These are phyloP conservation scores for Lepidium africanum DNA, from an alignment of 345 rosid genomes.

Conservation along the genomic window DNA sequence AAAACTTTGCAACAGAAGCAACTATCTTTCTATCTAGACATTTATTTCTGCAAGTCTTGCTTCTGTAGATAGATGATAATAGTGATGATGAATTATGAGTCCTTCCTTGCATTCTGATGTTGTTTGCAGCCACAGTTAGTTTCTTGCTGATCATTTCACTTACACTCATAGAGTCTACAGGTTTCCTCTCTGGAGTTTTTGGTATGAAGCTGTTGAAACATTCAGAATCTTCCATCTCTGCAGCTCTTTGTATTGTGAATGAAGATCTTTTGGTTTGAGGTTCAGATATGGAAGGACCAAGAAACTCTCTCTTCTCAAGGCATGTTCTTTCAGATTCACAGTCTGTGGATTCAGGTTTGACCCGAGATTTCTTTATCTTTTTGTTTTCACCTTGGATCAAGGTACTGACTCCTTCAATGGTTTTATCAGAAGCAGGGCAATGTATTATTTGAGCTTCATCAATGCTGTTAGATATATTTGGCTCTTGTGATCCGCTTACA, in stretches of 20 bases:
- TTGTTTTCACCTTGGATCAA: conserved; percentile 1
- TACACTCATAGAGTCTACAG: background rate
- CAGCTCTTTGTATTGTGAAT: background rate
- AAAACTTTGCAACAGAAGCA: conserved; percentile 17
- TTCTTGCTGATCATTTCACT: conserved; percentile 12
- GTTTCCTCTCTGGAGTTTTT: conserved; percentile 1
- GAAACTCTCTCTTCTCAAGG: conserved; percentile 7
- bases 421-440: background rate
- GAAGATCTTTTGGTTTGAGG: conserved; percentile 12
- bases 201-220: background rate
- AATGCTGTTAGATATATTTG: conserved; percentile 4
- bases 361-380: background rate
- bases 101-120: conserved; percentile 29
- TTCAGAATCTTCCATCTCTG: background rate
- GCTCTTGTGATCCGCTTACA: conserved; percentile 1
- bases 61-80: conserved; percentile 15
- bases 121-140: conserved; percentile 22
- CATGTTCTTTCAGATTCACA: background rate
- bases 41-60: conserved; percentile 3
- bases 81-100: background rate
- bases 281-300: background rate
- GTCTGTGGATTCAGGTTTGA: background rate
- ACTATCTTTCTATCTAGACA: background rate
- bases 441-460: background rate
- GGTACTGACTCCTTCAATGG: background rate